Percentiles rank a stretch among this genome's conserved stretches.
Conservation (phyloP, 257 asterid species). For the Dorcoceras hygrometricum region DNA sequence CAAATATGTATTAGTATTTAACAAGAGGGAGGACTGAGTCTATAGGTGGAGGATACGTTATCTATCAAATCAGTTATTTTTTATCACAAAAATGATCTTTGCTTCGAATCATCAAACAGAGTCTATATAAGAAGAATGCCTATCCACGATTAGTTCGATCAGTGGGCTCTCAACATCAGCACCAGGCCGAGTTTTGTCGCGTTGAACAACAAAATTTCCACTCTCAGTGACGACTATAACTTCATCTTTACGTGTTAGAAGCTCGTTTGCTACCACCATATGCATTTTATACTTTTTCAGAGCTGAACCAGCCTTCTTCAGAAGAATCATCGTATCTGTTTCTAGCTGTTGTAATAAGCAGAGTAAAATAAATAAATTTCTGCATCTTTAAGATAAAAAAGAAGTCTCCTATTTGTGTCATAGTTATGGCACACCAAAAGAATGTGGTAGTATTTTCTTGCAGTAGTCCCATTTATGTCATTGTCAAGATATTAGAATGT, state of each 20-base stretch:
- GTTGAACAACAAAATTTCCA: constrained; percentile 49
- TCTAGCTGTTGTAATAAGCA: constrained; percentile 54
- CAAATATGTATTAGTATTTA: background rate
- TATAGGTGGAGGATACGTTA: background rate
- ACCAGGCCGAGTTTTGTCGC: constrained; percentile 47
- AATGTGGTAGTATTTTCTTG: background rate
- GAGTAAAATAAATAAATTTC: background rate
- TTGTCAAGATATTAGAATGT: background rate
- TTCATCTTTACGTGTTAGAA: constrained; percentile 83
- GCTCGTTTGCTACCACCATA: constrained; percentile 96
- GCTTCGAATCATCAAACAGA: constrained; percentile 23
- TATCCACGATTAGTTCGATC: constrained; percentile 53
- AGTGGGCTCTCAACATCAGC: constrained; percentile 80
- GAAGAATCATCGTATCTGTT: constrained; percentile 77
- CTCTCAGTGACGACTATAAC: constrained; percentile 60
- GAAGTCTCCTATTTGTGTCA: background rate
- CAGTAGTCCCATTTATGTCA: background rate
- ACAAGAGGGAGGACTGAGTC: background rate
- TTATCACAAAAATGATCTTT: background rate
- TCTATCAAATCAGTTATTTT: background rate
- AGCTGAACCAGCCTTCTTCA: constrained; percentile 77
- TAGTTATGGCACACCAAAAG: background rate
- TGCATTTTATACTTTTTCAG: constrained; percentile 72
- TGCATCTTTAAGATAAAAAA: background rate
- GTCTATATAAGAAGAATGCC: constrained; percentile 56